A percentile compares a stretch with the other conserved stretches of the same genome.
These are phyloP conservation scores for Fistulina hepatica DNA, from an alignment of 1,284 basidiomycete species.

Conservation along the genomic window DNA sequence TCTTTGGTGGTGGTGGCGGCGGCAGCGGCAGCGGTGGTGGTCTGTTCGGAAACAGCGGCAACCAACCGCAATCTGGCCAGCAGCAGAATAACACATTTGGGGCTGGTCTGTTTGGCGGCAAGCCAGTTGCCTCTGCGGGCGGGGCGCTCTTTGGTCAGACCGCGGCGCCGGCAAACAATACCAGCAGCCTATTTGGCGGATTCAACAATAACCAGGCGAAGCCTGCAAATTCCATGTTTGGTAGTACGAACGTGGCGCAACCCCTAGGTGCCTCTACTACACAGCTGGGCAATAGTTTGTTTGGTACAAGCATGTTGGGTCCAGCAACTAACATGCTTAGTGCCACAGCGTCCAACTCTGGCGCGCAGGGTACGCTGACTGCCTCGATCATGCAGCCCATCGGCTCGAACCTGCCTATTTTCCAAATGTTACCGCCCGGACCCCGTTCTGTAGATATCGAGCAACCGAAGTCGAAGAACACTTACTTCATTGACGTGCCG, in stretches of 20 bases:
- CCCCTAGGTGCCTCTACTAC: slow-evolving; percentile 19
- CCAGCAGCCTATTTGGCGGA: slow-evolving; percentile 40
- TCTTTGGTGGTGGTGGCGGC: slow-evolving; percentile 12
- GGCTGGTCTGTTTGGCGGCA: slow-evolving; percentile 17
- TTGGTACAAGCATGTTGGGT: slow-evolving; percentile 26
- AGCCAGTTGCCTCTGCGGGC: slow-evolving; percentile 13
- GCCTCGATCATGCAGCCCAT: slow-evolving; percentile 90
- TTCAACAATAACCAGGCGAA: slow-evolving; percentile 16
- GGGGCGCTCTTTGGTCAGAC: slow-evolving; percentile 14
- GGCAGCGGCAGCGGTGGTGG: slow-evolving; percentile 24
- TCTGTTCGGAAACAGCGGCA: slow-evolving; percentile 31
- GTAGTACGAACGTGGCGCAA: slow-evolving; percentile 12
- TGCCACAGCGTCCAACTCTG: slow-evolving; percentile 28
- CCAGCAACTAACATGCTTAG: slow-evolving; percentile 25
- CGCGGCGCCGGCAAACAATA: slow-evolving; percentile 13
- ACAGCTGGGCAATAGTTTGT: slow-evolving; percentile 31
- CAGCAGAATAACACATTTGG: slow-evolving; percentile 12
- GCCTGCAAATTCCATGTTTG: slow-evolving; percentile 20
- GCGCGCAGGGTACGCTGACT: slow-evolving; percentile 48
- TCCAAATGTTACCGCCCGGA: slow-evolving; percentile 60
- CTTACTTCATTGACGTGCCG: slow-evolving; percentile 60
- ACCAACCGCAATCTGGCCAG: slow-evolving; percentile 13
- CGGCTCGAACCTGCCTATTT: slow-evolving; percentile 70
- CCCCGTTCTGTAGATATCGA: slow-evolving; percentile 52
- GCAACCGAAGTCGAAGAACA: slow-evolving; percentile 59